Percentiles rank a stretch among this genome's conserved stretches.
Evolutionary conservation across 1,284 basidiomycete genomes (phyloP).

Genomic region (Rhodotorula sp.): DNA sequence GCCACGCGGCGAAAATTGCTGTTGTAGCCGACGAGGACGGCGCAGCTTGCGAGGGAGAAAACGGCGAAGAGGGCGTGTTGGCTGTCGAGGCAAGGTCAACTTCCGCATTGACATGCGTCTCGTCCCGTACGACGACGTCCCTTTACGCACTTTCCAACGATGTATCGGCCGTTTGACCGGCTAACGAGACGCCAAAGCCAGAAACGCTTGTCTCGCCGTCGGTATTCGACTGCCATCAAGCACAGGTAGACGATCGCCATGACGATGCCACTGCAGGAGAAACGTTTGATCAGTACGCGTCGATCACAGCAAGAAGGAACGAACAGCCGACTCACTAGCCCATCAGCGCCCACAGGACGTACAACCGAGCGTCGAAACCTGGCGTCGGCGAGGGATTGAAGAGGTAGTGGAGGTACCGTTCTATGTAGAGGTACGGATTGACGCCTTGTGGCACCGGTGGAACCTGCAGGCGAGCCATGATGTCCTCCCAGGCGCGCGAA

Average conservation of each 20-base stretch:
- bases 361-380: constrained; percentile 8
- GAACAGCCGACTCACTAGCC: constrained; percentile 13
- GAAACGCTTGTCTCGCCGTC: constrained; percentile 4
- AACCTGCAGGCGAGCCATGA: background rate
- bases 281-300: background rate
- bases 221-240: constrained; percentile 8
- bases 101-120: background rate
- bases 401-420: background rate
- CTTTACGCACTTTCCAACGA: constrained; percentile 22
- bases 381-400: constrained; percentile 1
- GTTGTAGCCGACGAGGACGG: constrained; percentile 13
- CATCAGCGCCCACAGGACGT: constrained; percentile 12
- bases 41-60: constrained; percentile 11
- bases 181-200: constrained; percentile 22
- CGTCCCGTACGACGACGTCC: background rate
- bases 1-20: constrained; percentile 8
- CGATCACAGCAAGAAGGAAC: no score
- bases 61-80: constrained; percentile 25
- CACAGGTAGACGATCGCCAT: constrained; percentile 3
- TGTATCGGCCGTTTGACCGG: constrained; percentile 15
- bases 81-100: constrained; percentile 1
- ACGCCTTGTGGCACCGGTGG: constrained; percentile 1
- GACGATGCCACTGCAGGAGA: background rate
- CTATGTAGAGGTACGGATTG: constrained; percentile 3
- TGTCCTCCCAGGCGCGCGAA: background rate